phyloP scores from a whole-genome alignment of 768 basidiomycete species.

The Amanita rubescens region DNA sequence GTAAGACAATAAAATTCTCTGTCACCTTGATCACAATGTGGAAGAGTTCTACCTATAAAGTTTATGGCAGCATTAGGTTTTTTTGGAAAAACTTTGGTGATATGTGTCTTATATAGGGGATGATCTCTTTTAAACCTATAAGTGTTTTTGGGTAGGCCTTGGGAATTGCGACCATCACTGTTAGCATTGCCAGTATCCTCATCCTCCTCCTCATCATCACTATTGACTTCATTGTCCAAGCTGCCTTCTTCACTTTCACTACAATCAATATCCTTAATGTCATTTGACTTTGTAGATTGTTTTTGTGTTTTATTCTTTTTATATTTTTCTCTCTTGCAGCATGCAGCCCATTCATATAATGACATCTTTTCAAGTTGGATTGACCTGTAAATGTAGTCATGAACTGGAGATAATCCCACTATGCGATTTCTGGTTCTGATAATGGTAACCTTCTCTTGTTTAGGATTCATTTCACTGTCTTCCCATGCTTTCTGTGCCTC shows the following conservation, averaged over 20 bases:
- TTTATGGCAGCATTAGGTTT: slow-evolving; percentile 16
- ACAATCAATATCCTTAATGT: no score
- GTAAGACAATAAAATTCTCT: no score
- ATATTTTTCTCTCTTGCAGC: slow-evolving; percentile 10
- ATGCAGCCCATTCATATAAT: slow-evolving; percentile 23
- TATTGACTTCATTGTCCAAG: not conserved
- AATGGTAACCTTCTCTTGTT: slow-evolving; percentile 16
- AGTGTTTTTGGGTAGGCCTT: slow-evolving; percentile 19
- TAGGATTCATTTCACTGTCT: not conserved
- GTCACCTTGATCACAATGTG: slow-evolving; percentile 19
- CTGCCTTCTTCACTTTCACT: no score
- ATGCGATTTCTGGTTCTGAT: slow-evolving; percentile 12
- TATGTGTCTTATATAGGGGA: not conserved
- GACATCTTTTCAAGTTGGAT: slow-evolving; percentile 12
- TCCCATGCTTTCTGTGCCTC: slow-evolving; percentile 10
- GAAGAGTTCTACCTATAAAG: slow-evolving; percentile 15
- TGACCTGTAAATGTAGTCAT: slow-evolving; percentile 19
- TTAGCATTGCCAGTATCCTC: not conserved
- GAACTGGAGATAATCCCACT: slow-evolving; percentile 15
- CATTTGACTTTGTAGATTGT: not conserved
- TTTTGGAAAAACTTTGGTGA: not conserved
- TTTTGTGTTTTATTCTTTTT: slow-evolving; percentile 1
- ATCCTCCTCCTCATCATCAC: not conserved
- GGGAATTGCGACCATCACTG: not conserved
- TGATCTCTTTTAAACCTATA: slow-evolving; percentile 18